Conservation (phyloP, 2,329 filamentous ascomycete species). For the Fusarium veterinarium region DNA sequence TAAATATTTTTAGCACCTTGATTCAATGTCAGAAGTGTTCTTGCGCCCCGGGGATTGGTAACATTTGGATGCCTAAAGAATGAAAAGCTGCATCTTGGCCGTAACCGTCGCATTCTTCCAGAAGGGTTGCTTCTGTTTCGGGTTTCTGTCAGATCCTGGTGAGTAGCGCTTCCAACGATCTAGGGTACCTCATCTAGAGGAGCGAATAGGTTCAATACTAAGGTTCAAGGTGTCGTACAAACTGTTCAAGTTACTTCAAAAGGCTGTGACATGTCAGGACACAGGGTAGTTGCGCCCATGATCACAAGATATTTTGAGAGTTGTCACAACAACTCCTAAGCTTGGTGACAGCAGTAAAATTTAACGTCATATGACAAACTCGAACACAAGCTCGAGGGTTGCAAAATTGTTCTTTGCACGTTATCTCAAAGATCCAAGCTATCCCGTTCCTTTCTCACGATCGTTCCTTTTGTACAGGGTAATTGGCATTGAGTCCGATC, state of each 20-base stretch:
- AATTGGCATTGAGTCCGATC: background rate
- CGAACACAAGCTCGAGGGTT: background rate
- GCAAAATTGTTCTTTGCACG: background rate
- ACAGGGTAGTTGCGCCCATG: background rate
- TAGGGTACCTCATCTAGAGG: background rate
- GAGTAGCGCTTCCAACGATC: background rate
- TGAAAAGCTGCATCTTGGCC: background rate
- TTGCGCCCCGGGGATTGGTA: background rate
- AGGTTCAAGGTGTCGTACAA: background rate
- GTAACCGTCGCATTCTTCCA: background rate
- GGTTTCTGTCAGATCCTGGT: background rate
- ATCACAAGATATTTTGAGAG: background rate
- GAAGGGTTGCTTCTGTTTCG: constrained; percentile 1
- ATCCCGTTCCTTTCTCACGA: background rate
- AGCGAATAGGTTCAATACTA: background rate
- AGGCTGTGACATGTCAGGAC: background rate
- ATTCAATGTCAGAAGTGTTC: no score
- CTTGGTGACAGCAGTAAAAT: background rate
- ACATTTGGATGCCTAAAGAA: background rate
- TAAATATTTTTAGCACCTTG: no score
- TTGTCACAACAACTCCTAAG: background rate
- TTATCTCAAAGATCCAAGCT: background rate
- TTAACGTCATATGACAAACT: background rate
- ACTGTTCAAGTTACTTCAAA: background rate
- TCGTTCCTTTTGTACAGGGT: background rate